Conservation (phyloP, 1,284 basidiomycete genomes). For the Moesziomyces parantarcticus region DNA sequence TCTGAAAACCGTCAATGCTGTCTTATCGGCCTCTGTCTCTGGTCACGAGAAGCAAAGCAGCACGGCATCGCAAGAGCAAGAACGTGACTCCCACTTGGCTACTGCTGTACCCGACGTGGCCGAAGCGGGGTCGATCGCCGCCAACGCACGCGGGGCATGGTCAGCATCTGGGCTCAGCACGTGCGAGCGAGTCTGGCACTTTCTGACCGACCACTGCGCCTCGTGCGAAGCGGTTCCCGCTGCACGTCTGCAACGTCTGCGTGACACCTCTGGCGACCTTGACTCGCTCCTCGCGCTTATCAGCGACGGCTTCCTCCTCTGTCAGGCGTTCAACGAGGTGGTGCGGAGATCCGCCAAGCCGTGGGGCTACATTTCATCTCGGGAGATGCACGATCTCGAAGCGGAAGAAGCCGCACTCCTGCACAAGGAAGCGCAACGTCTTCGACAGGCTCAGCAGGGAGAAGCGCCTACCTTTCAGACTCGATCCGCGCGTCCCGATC, state of each 20-base stretch:
- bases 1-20: conserved; percentile 23
- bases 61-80: not conserved
- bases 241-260: conserved; percentile 13
- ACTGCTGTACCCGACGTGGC: conserved; percentile 1
- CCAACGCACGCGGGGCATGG: not conserved
- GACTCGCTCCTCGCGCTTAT: conserved; percentile 16
- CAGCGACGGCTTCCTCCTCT: conserved; percentile 79
- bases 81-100: not conserved
- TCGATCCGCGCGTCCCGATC: conserved; percentile 6
- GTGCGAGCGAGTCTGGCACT: conserved; percentile 12
- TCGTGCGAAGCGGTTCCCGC: not conserved
- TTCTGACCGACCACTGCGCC: conserved; percentile 36
- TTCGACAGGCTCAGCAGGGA: conserved; percentile 67
- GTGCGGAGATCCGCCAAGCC: conserved; percentile 82
- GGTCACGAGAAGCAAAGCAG: conserved; percentile 1
- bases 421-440: conserved; percentile 20
- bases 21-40: conserved; percentile 11
- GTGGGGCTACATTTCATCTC: conserved; percentile 84
- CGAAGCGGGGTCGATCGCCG: not conserved
- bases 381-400: conserved; percentile 74
- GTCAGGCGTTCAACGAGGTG: conserved; percentile 80
- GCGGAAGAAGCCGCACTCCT: conserved; percentile 69
- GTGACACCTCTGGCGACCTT: conserved; percentile 4
- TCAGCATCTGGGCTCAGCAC: not conserved
- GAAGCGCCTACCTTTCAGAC: conserved; percentile 63